A percentile compares a stretch with the other conserved stretches of the same genome.
phyloP scores from a whole-genome alignment of 1,284 basidiomycete genomes.

The Kalmanozyma brasiliensis region DNA sequence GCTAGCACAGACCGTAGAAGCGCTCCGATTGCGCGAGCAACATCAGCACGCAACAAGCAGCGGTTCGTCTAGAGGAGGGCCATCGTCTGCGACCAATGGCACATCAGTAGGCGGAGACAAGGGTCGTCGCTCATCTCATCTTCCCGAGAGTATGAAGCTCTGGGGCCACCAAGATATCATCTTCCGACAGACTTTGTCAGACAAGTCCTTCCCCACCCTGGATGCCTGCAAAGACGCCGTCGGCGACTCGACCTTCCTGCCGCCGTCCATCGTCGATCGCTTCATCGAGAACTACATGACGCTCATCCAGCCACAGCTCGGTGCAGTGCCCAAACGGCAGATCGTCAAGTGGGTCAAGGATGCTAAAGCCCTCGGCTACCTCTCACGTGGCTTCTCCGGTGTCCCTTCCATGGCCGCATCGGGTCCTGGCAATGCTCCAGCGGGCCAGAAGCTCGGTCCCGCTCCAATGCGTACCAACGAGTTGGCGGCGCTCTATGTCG shows the following conservation, averaged over 20 bases:
- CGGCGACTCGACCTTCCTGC: slow-evolving; percentile 46
- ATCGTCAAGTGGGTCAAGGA: slow-evolving; percentile 50
- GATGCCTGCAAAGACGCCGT: slow-evolving; percentile 34
- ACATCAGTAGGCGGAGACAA: slow-evolving; percentile 4
- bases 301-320: slow-evolving; percentile 45
- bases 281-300: slow-evolving; percentile 52
- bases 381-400: slow-evolving; percentile 44
- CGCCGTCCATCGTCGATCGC: slow-evolving; percentile 46
- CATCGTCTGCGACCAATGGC: not conserved
- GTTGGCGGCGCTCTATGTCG: slow-evolving; percentile 42
- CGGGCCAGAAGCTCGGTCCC: slow-evolving; percentile 12
- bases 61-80: not conserved
- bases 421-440: slow-evolving; percentile 16
- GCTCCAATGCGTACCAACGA: slow-evolving; percentile 45
- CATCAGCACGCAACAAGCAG: slow-evolving; percentile 21
- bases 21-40: slow-evolving; percentile 38
- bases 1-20: slow-evolving; percentile 42
- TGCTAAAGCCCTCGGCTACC: slow-evolving; percentile 41
- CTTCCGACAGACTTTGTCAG: slow-evolving; percentile 36
- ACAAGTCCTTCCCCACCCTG: slow-evolving; percentile 39
- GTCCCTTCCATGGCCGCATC: slow-evolving; percentile 31
- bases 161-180: slow-evolving; percentile 52
- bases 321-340: slow-evolving; percentile 38
- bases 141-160: slow-evolving; percentile 47
- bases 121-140: slow-evolving; percentile 17